These are phyloP conservation scores for Pythium pectinolyticum DNA, from an alignment of 352 stramenopile genomes.

Conservation along the genomic window DNA sequence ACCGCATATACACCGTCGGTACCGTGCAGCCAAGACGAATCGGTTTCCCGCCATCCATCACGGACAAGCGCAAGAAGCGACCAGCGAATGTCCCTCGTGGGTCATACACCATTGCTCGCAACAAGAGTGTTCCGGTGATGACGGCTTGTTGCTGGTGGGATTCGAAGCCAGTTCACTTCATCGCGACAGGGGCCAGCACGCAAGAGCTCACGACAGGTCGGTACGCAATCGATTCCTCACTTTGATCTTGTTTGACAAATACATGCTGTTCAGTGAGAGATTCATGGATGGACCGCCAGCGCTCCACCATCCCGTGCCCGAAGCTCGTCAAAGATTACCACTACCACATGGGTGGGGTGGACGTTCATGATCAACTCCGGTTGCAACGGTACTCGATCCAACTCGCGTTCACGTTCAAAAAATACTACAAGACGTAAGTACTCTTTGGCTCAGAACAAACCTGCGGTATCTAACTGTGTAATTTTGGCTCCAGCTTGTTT, in stretches of 20 bases:
- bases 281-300: not conserved
- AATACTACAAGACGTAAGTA: slow-evolving; percentile 23
- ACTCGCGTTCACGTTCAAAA: slow-evolving; percentile 18
- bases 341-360: slow-evolving; percentile 26
- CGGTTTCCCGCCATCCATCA: not conserved
- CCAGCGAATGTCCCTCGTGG: not conserved
- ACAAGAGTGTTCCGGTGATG: not conserved
- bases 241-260: not conserved
- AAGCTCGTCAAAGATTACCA: slow-evolving; percentile 24
- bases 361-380: slow-evolving; percentile 27
- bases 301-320: slow-evolving; percentile 1
- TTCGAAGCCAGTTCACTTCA: not conserved
- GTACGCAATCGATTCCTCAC: not conserved
- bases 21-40: not conserved
- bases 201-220: not conserved
- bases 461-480: not conserved
- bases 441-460: too few species aligned
- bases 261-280: not conserved
- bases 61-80: not conserved
- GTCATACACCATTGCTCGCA: not conserved
- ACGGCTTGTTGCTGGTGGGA: not conserved
- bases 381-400: slow-evolving; percentile 22
- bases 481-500: slow-evolving; percentile 8
- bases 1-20: not conserved
- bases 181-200: not conserved